Evolutionary conservation across 164 flowering plant genomes (phyloP).

Genomic region (Chimonanthus praecox): DNA sequence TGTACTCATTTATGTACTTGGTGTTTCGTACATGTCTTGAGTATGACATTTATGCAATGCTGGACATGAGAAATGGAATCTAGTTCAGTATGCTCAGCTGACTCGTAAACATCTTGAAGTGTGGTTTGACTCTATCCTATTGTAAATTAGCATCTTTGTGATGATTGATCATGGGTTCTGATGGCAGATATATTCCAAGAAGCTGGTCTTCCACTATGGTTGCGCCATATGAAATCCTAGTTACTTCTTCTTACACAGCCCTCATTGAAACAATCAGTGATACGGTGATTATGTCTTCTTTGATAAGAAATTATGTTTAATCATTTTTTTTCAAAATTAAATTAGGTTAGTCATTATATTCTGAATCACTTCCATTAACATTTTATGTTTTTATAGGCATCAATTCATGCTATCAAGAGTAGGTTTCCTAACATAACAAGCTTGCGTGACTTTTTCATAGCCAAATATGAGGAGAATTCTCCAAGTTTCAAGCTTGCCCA

Average conservation of each 20-base stretch:
- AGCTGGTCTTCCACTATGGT: constrained; percentile 99
- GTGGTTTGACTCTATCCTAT: background rate
- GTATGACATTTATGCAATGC: too few relatives aligned
- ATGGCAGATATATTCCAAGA: constrained; percentile 95
- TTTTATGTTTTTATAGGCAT: constrained; percentile 53
- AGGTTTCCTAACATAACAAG: constrained; percentile 79
- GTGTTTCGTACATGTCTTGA: too few relatives aligned
- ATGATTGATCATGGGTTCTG: constrained; percentile 3
- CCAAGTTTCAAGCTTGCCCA: constrained; percentile 96
- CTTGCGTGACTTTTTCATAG: constrained; percentile 84
- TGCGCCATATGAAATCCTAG: constrained; percentile 95
- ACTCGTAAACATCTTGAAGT: background rate
- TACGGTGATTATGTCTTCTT: constrained; percentile 48
- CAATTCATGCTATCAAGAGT: constrained; percentile 94
- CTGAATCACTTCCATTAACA: background rate
- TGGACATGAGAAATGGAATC: background rate
- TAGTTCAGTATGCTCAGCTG: background rate
- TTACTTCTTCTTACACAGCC: constrained; percentile 98
- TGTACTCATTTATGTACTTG: too few relatives aligned
- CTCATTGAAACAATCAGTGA: constrained; percentile 98
- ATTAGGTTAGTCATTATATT: background rate
- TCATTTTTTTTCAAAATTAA: background rate
- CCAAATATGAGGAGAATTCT: constrained; percentile 91
- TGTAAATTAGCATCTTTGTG: background rate
- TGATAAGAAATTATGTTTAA: background rate